Evolutionary conservation across 1,284 basidiomycete genomes (phyloP), one percentile per base, ranked within the genome.

Genomic region (Puccinia horiana): DNA sequence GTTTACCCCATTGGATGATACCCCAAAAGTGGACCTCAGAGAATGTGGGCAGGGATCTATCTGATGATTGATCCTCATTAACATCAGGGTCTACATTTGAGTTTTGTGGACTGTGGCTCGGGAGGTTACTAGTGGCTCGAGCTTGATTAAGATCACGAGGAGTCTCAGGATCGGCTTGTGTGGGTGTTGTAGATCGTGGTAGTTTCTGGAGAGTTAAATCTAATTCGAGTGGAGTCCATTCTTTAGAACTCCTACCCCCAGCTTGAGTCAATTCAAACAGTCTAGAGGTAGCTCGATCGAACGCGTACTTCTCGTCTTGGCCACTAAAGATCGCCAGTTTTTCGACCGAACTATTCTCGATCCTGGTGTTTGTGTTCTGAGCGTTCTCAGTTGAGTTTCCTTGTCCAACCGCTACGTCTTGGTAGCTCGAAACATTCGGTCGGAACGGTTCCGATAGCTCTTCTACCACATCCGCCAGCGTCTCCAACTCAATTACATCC

Each of bases 291-390:
- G 76, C 76, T 23, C 76, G 44, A 52, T 79, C 61, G 47, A 79
- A 79, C 4, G 76, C 76, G 32, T 79, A 79, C 70, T 79, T 61
- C 47, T 79, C 76, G 47, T 79, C 76, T 56, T 79, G 61, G 12
- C 76, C 76, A 9, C 61, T 79, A 54, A 79, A 79, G 29, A 79
- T 79, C 14, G 76, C 76, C 63, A 79, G 49, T 47, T 72, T n/a
- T 54, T 72, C 69, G 18, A 72, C 23, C 26, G 44, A 32, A 32
- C 20, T 35, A 29, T 44, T 67, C 63, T 67, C 63, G 4, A 67
- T 67, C 63, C 23, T 67, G 63, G 23, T 42, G 23, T 67, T 42
- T 40, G 1, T 67, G 18, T 40, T 52, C 32, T 52, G 32, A n/a
- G 52, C 26, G 32, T 63, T 23, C 11, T 61, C 23, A 52, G 72